Evolutionary conservation across 257 asterid genomes (phyloP).

Genomic region (Nyctanthes arbortristis): DNA sequence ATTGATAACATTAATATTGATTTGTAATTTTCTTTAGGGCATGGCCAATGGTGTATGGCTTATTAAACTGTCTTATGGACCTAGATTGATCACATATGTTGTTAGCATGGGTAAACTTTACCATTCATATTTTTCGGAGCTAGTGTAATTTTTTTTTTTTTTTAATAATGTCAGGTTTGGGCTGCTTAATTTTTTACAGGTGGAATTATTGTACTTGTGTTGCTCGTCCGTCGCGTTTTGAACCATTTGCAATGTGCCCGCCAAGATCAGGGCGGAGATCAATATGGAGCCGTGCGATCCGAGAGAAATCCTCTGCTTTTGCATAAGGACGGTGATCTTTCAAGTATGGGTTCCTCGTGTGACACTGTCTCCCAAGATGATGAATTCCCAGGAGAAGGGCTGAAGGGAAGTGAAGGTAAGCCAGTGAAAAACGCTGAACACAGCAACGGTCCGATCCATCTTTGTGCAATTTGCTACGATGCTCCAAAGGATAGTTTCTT

Average conservation of each 20-base stretch:
- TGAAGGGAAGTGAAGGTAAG: slow-evolving; percentile 34
- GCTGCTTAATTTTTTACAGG: slow-evolving; percentile 43
- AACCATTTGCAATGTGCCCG: slow-evolving; percentile 30
- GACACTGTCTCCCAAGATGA: slow-evolving; percentile 52
- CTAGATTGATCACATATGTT: slow-evolving; percentile 68
- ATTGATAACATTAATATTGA: not conserved
- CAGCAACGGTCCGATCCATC: slow-evolving; percentile 33
- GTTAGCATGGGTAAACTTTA: slow-evolving; percentile 55
- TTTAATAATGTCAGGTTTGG: slow-evolving; percentile 4
- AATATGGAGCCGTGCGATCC: slow-evolving; percentile 29
- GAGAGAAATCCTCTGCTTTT: slow-evolving; percentile 62
- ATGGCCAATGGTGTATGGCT: slow-evolving; percentile 36
- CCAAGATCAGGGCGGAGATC: slow-evolving; percentile 35
- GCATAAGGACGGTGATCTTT: slow-evolving; percentile 49
- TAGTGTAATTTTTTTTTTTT: not conserved
- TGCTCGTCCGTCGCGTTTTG: slow-evolving; percentile 37
- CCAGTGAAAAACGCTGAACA: slow-evolving; percentile 43
- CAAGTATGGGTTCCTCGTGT: slow-evolving; percentile 56
- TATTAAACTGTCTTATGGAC: slow-evolving; percentile 67
- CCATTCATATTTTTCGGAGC: not conserved
- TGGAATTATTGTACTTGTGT: slow-evolving; percentile 46
- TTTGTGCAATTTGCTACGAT: slow-evolving; percentile 86
- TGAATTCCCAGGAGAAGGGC: slow-evolving; percentile 37
- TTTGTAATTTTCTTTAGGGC: slow-evolving; percentile 47
- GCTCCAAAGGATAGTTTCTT: slow-evolving; percentile 82